These are phyloP conservation scores for Gentiana straminea DNA, from an alignment of 257 asterid species.

Conservation along the genomic window DNA sequence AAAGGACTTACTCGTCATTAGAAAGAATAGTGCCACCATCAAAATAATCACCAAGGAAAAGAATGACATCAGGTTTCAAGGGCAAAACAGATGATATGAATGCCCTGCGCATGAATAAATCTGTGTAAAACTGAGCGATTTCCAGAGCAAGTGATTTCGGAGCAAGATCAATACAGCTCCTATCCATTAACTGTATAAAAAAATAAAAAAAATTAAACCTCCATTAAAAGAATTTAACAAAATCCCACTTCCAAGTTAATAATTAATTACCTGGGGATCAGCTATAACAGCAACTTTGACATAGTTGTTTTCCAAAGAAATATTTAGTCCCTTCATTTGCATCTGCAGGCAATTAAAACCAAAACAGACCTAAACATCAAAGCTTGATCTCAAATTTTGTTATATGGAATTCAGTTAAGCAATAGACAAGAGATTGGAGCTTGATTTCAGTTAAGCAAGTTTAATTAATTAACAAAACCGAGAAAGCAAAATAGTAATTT, in stretches of 20 bases:
- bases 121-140: slow-evolving; percentile 78
- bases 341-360: neutral
- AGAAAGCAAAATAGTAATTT: neutral
- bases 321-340: slow-evolving; percentile 42
- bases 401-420: too few relatives aligned
- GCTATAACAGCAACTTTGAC: slow-evolving; percentile 74
- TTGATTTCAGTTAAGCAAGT: neutral
- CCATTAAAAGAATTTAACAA: slow-evolving; percentile 1
- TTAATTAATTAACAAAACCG: too few relatives aligned
- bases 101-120: slow-evolving; percentile 91
- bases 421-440: neutral
- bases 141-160: slow-evolving; percentile 74
- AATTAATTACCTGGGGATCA: slow-evolving; percentile 84
- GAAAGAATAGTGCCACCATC: slow-evolving; percentile 69
- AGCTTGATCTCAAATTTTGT: too few relatives aligned
- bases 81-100: slow-evolving; percentile 74
- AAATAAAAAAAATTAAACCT: slow-evolving; percentile 5
- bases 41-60: slow-evolving; percentile 91
- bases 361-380: neutral
- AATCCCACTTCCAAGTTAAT: neutral
- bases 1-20: slow-evolving; percentile 63
- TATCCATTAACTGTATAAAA: slow-evolving; percentile 70
- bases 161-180: slow-evolving; percentile 67
- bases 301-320: slow-evolving; percentile 23
- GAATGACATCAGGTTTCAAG: slow-evolving; percentile 63